Conservation (phyloP, 2,329 filamentous ascomycete species). For the Cercospora sp. region DNA sequence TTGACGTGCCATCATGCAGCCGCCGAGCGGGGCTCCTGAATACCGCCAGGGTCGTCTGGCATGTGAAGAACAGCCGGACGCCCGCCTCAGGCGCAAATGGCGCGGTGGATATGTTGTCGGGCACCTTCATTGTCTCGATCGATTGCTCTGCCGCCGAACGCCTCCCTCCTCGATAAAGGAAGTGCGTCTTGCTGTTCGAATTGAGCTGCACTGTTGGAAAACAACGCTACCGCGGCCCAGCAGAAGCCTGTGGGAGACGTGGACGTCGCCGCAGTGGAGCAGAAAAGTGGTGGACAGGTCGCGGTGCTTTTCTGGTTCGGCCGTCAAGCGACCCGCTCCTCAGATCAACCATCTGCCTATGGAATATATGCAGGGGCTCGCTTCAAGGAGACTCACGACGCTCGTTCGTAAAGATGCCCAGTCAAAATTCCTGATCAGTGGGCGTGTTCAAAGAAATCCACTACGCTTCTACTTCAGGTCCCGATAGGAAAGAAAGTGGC, state of each 20-base stretch:
- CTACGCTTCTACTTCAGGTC: neutral
- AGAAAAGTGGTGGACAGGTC: slow-evolving; percentile 6
- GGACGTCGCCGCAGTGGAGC: neutral
- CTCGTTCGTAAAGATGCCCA: neutral
- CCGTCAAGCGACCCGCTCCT: neutral
- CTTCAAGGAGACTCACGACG: neutral
- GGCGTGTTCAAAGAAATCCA: neutral
- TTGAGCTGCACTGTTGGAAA: neutral
- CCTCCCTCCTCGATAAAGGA: neutral
- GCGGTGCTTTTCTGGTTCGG: neutral
- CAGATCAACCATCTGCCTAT: neutral
- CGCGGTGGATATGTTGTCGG: neutral
- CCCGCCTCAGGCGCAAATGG: neutral
- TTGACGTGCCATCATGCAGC: neutral
- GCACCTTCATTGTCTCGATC: neutral
- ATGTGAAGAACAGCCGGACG: neutral
- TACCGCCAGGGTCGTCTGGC: neutral
- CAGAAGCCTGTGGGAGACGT: neutral
- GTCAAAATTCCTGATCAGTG: neutral
- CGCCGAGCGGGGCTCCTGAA: neutral
- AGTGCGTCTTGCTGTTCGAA: neutral
- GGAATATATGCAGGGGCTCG: neutral
- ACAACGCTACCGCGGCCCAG: neutral
- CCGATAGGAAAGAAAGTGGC: neutral
- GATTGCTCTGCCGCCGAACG: neutral